These are phyloP conservation scores for Takashimella tepidaria DNA, from an alignment of 1,284 basidiomycete species.

Conservation along the genomic window DNA sequence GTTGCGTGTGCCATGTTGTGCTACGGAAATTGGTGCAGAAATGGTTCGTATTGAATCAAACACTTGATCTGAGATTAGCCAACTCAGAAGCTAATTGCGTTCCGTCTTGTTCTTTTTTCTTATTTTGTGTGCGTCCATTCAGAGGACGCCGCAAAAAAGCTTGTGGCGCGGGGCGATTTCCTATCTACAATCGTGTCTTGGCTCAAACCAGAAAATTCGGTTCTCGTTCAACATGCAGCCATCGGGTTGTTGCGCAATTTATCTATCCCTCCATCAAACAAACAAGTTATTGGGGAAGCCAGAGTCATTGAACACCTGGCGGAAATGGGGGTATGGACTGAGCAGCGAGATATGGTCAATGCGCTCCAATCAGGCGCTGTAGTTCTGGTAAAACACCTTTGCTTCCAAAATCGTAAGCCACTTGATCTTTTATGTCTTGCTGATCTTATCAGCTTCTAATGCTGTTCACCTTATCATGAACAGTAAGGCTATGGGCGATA, in stretches of 20 bases:
- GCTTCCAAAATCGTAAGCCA: constrained; percentile 63
- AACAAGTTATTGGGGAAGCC: constrained; percentile 58
- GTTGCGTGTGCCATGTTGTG: constrained; percentile 48
- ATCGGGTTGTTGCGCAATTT: constrained; percentile 79
- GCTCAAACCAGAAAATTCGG: constrained; percentile 54
- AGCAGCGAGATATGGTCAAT: constrained; percentile 69
- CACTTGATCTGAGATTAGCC: too few relatives aligned
- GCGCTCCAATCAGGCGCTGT: constrained; percentile 83
- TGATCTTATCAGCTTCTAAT: neutral
- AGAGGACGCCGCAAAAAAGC: constrained; percentile 8
- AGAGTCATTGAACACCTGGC: constrained; percentile 61
- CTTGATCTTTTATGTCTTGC: neutral
- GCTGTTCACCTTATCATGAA: neutral
- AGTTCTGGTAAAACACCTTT: constrained; percentile 82
- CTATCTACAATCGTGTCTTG: constrained; percentile 50
- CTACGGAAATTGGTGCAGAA: constrained; percentile 53
- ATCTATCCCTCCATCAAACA: constrained; percentile 63
- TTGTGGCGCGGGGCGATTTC: constrained; percentile 5
- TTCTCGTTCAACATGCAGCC: constrained; percentile 78
- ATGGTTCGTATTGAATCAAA: constrained; percentile 58
- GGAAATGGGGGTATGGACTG: constrained; percentile 65
- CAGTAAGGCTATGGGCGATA: constrained; percentile 52
- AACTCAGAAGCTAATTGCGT: too few relatives aligned
- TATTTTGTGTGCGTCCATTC: too few relatives aligned
- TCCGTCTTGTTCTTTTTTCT: too few relatives aligned